phyloP scores from a whole-genome alignment of 306 rosid genomes.

The Datisca glomerata region DNA sequence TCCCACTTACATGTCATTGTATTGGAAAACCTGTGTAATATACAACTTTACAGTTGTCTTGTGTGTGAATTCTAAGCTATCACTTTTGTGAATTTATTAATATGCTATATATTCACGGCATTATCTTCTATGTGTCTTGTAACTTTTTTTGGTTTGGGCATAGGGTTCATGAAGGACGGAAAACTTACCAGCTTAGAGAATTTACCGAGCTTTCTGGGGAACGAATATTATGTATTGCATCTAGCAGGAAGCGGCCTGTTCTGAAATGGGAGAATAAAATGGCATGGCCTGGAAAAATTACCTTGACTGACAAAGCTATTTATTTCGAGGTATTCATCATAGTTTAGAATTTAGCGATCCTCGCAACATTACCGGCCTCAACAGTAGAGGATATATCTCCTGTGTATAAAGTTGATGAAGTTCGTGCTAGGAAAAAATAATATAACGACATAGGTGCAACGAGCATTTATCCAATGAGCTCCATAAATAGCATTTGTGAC shows the following conservation, averaged over 20 bases:
- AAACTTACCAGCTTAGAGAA: constrained; percentile 56
- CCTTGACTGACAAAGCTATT: constrained; percentile 79
- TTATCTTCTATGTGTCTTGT: too few relatives aligned
- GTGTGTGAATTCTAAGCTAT: too few relatives aligned
- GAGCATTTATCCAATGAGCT: too few relatives aligned
- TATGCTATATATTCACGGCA: too few relatives aligned
- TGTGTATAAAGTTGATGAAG: neutral
- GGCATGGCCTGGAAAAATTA: constrained; percentile 97
- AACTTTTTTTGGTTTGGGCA: constrained; percentile 24
- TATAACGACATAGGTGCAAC: too few relatives aligned
- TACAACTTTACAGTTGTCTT: too few relatives aligned
- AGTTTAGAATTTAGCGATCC: too few relatives aligned
- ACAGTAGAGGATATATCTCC: neutral
- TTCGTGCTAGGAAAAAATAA: neutral
- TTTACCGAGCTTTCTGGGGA: constrained; percentile 46
- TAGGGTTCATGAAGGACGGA: constrained; percentile 69
- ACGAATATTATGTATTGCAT: constrained; percentile 68
- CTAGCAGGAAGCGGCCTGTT: constrained; percentile 75
- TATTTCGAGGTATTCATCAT: constrained; percentile 72
- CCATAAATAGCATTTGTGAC: too few relatives aligned
- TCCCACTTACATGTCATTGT: too few relatives aligned
- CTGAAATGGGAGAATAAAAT: constrained; percentile 90
- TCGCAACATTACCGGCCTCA: too few relatives aligned
- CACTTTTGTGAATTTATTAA: too few relatives aligned
- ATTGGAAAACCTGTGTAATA: too few relatives aligned